phyloP scores from a whole-genome alignment of 2,329 filamentous ascomycete species.

The Aureobasidium pullulans region DNA sequence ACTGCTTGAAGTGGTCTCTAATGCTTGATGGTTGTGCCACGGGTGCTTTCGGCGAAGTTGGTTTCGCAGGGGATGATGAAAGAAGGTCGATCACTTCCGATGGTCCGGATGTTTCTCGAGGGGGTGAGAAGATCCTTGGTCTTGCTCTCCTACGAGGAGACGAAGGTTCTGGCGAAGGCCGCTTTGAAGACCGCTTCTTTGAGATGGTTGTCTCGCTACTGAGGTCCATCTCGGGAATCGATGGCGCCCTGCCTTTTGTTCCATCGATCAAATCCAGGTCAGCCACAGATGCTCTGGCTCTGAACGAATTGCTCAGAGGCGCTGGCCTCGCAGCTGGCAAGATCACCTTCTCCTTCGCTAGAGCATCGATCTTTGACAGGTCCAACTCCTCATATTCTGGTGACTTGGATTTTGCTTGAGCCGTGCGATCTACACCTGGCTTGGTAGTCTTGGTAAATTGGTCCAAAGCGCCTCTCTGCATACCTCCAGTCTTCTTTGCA shows the following conservation, averaged over 20 bases:
- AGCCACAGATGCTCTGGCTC: background rate
- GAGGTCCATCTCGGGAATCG: conserved; percentile 12
- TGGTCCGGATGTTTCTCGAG: conserved; percentile 18
- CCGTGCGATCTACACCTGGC: conserved; percentile 11
- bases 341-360: background rate
- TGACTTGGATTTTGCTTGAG: background rate
- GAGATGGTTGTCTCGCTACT: background rate
- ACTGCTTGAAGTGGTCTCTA: conserved; percentile 14
- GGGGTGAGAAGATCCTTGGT: conserved; percentile 21
- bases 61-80: conserved; percentile 21
- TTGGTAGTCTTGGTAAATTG: conserved; percentile 16
- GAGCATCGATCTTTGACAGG: background rate
- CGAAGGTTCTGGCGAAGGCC: conserved; percentile 19
- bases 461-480: conserved; percentile 18
- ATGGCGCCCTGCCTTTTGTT: background rate
- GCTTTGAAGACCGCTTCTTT: conserved; percentile 1
- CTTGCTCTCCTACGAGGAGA: conserved; percentile 21
- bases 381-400: conserved; percentile 10
- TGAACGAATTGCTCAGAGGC: background rate
- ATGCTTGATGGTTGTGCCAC: background rate
- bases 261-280: background rate
- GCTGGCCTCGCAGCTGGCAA: background rate
- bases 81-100: conserved; percentile 24
- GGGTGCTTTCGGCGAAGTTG: background rate
- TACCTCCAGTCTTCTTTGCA: conserved; percentile 14